A percentile compares a stretch with the other conserved stretches of the same genome.
Conservation (phyloP, 257 asterid genomes). For the Lycium ferocissimum region DNA sequence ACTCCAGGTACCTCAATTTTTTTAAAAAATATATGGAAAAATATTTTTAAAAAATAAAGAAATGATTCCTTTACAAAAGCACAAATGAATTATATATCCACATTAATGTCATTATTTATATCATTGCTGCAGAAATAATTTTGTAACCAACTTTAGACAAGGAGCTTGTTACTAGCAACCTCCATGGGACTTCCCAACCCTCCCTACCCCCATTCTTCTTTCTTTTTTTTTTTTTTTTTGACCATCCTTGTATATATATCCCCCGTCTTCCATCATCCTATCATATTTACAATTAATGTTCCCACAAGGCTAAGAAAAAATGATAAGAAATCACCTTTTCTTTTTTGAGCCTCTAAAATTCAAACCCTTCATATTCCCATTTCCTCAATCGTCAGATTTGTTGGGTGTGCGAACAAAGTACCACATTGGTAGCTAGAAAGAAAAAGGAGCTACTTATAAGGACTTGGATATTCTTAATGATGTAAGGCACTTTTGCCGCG, state of each 20-base stretch:
- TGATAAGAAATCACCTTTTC: background rate
- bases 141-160: no score
- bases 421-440: no score
- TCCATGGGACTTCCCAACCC: background rate
- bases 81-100: conserved; percentile 9
- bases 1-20: conserved; percentile 26
- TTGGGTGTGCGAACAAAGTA: no score
- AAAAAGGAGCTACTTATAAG: no score
- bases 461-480: no score
- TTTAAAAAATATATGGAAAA: background rate
- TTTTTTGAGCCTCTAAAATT: background rate
- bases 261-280: no score
- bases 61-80: conserved; percentile 35
- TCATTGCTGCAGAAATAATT: background rate
- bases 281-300: no score
- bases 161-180: background rate
- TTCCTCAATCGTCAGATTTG: background rate
- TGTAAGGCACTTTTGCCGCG: no score
- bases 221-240: background rate
- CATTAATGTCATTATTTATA: background rate
- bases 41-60: conserved; percentile 17
- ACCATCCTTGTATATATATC: no score
- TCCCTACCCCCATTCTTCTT: no score
- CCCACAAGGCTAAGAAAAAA: background rate
- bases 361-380: background rate